Evolutionary conservation across 1,284 basidiomycete species (phyloP).

Genomic region (Sanghuangporus baumii): DNA sequence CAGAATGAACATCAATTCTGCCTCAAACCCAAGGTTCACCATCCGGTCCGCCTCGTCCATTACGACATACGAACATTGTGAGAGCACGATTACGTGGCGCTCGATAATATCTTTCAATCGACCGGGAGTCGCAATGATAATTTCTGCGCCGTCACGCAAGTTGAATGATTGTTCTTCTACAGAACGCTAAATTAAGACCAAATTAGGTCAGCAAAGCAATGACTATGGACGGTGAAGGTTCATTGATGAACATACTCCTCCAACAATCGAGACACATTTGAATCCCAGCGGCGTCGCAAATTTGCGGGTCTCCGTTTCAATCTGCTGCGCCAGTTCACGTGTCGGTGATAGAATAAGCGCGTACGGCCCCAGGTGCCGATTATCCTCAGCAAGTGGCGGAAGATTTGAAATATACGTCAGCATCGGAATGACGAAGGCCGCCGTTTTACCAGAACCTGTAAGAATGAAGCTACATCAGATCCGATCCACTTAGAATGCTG

Average conservation of each 20-base stretch:
- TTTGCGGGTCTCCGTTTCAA: constrained; percentile 88
- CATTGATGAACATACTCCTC: constrained; percentile 62
- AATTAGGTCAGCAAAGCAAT: constrained; percentile 12
- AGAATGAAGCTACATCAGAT: constrained; percentile 10
- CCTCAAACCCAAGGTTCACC: constrained; percentile 97
- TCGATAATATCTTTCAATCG: constrained; percentile 97
- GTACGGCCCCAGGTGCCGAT: constrained; percentile 89
- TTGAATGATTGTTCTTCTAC: constrained; percentile 98
- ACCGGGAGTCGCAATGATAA: constrained; percentile 97
- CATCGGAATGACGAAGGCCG: constrained; percentile 99
- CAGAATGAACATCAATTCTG: constrained; percentile 90
- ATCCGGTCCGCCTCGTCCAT: constrained; percentile 99
- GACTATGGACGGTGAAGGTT: neutral
- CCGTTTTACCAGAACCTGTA: constrained; percentile 95
- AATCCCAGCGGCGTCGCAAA: constrained; percentile 87
- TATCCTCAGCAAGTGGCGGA: constrained; percentile 85
- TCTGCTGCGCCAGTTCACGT: constrained; percentile 96
- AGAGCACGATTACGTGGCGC: constrained; percentile 89
- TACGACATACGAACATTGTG: constrained; percentile 95
- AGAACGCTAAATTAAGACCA: constrained; percentile 46
- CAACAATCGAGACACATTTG: constrained; percentile 94
- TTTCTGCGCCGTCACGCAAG: constrained; percentile 92
- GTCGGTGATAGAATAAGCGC: constrained; percentile 93
- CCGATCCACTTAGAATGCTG: neutral
- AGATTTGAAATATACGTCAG: constrained; percentile 87